A percentile compares a stretch with the other conserved stretches of the same genome.
These are phyloP conservation scores for Phaeolepiota aurea DNA, from an alignment of 768 basidiomycete species.

Conservation along the genomic window DNA sequence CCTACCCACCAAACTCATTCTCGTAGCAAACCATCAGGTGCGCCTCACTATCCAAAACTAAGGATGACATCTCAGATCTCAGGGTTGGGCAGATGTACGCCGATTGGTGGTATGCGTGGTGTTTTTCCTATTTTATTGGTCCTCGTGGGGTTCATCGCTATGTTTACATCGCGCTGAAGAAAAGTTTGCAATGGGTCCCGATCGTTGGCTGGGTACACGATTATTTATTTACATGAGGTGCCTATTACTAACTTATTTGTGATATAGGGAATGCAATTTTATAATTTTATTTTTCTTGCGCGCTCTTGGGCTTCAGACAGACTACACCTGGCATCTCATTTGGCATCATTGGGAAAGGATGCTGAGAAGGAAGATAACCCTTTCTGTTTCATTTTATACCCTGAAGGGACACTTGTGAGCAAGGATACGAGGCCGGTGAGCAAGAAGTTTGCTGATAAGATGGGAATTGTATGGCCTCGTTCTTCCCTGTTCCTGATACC, in stretches of 20 bases:
- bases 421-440: slow-evolving; percentile 78
- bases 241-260: too few relatives aligned
- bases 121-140: slow-evolving; percentile 63
- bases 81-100: slow-evolving; percentile 47
- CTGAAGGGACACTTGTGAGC: slow-evolving; percentile 93
- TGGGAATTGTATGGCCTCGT: slow-evolving; percentile 62
- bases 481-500: not conserved
- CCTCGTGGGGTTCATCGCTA: slow-evolving; percentile 56
- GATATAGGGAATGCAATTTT: slow-evolving; percentile 84
- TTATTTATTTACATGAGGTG: slow-evolving; percentile 1
- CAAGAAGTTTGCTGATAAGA: slow-evolving; percentile 81
- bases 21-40: slow-evolving; percentile 93
- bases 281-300: slow-evolving; percentile 86
- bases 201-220: slow-evolving; percentile 76
- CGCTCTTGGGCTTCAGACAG: slow-evolving; percentile 88
- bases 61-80: too few relatives aligned
- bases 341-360: slow-evolving; percentile 60
- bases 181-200: slow-evolving; percentile 77
- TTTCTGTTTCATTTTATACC: slow-evolving; percentile 81
- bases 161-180: slow-evolving; percentile 89
- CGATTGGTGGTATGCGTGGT: slow-evolving; percentile 90
- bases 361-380: slow-evolving; percentile 65
- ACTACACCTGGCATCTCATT: slow-evolving; percentile 50
- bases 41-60: too few relatives aligned
- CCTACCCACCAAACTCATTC: slow-evolving; percentile 71